phyloP scores from a whole-genome alignment of 164 flowering plant species.

The Malania oleifera region DNA sequence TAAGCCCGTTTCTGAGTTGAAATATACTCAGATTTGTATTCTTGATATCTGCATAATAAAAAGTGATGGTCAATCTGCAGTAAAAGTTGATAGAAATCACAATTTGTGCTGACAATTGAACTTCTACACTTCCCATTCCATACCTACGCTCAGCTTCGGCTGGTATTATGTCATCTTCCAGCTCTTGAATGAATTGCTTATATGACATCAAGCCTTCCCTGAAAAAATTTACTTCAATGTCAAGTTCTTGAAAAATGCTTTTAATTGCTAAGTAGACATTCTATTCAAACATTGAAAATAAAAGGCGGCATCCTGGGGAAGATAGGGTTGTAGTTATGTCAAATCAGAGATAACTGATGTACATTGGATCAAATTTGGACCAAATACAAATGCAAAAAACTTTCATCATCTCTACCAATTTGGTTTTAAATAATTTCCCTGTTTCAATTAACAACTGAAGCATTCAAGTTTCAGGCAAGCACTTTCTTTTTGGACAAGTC shows the following conservation, averaged over 20 bases:
- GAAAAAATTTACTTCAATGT: slow-evolving; percentile 14
- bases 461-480: no score
- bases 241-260: neutral
- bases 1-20: slow-evolving; percentile 84
- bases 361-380: no score
- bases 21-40: slow-evolving; percentile 89
- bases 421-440: no score
- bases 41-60: slow-evolving; percentile 63
- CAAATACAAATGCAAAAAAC: no score
- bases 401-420: no score
- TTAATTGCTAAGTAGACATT: neutral
- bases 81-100: neutral
- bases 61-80: neutral
- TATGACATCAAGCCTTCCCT: slow-evolving; percentile 99
- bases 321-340: no score
- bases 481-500: no score
- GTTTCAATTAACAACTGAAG: no score
- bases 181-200: slow-evolving; percentile 97
- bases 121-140: neutral
- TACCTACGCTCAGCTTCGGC: slow-evolving; percentile 98
- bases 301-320: no score
- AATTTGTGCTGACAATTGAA: neutral
- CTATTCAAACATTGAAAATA: no score
- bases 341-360: no score
- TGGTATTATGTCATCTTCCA: slow-evolving; percentile 98